phyloP scores from a whole-genome alignment of 441 rosid genomes.

The Mallotus repandus region DNA sequence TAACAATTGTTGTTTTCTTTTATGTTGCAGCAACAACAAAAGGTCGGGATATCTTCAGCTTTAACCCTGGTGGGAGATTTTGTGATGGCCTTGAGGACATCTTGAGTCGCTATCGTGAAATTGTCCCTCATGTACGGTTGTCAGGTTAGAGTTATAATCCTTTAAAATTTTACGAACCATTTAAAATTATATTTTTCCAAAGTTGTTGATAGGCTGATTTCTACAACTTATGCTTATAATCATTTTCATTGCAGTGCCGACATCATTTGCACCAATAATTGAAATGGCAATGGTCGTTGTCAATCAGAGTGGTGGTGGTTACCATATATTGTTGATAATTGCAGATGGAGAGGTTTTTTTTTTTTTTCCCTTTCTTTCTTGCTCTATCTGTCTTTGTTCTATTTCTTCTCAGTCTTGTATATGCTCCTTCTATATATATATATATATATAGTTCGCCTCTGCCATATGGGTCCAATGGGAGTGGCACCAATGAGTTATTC shows the following conservation, averaged over 20 bases:
- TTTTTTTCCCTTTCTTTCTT: too few species aligned
- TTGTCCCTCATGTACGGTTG: slow-evolving; percentile 69
- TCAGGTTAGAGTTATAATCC: slow-evolving; percentile 47
- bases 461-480: too few species aligned
- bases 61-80: slow-evolving; percentile 51
- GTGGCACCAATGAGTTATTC: too few species aligned
- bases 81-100: slow-evolving; percentile 86
- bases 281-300: too few species aligned
- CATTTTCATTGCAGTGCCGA: slow-evolving; percentile 55
- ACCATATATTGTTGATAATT: too few species aligned
- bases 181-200: too few species aligned
- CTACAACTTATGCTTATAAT: too few species aligned
- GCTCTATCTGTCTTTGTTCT: too few species aligned
- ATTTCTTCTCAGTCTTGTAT: too few species aligned
- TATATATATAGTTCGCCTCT: slow-evolving; percentile 12
- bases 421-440: slow-evolving; percentile 48
- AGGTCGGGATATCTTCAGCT: slow-evolving; percentile 80
- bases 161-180: background rate
- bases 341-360: too few species aligned
- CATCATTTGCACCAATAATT: slow-evolving; percentile 59
- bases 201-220: too few species aligned
- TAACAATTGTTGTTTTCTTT: background rate
- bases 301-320: too few species aligned
- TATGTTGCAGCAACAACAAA: slow-evolving; percentile 62
- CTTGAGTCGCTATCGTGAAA: slow-evolving; percentile 59